Conservation (phyloP, 805 yeast species). For the Lipomyces chichibuensis region DNA sequence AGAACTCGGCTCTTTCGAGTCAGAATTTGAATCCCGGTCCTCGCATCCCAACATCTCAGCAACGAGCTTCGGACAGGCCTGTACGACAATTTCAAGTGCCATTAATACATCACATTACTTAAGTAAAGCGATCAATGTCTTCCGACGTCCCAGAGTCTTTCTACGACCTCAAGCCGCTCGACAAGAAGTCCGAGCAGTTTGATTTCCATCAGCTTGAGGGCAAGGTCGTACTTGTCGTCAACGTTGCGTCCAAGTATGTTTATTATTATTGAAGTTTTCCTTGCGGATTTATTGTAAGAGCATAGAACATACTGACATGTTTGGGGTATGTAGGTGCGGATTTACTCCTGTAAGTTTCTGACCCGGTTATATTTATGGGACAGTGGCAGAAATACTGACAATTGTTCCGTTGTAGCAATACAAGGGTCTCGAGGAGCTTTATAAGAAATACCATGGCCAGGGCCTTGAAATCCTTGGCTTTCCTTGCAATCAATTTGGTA, state of each 20-base stretch:
- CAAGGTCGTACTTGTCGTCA: slow-evolving; percentile 79
- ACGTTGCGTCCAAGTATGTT: slow-evolving; percentile 80
- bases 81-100: neutral
- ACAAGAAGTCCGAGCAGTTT: slow-evolving; percentile 61
- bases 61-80: neutral
- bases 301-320: neutral
- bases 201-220: slow-evolving; percentile 68
- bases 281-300: neutral
- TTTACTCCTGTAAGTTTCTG: slow-evolving; percentile 37
- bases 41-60: neutral
- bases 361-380: neutral
- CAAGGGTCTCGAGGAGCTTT: slow-evolving; percentile 66
- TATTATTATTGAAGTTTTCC: neutral
- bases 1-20: too few species aligned
- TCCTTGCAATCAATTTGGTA: slow-evolving; percentile 89
- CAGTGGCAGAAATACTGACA: neutral
- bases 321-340: slow-evolving; percentile 32
- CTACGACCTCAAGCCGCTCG: slow-evolving; percentile 68
- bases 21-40: too few species aligned
- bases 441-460: slow-evolving; percentile 62
- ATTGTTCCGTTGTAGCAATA: slow-evolving; percentile 64
- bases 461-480: slow-evolving; percentile 77
- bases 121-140: neutral
- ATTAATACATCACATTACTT: neutral
- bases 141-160: slow-evolving; percentile 43